Percentiles rank a stretch among this genome's conserved stretches.
Evolutionary conservation across 805 yeast genomes (phyloP).

Genomic region (Saturnispora gosingensis): DNA sequence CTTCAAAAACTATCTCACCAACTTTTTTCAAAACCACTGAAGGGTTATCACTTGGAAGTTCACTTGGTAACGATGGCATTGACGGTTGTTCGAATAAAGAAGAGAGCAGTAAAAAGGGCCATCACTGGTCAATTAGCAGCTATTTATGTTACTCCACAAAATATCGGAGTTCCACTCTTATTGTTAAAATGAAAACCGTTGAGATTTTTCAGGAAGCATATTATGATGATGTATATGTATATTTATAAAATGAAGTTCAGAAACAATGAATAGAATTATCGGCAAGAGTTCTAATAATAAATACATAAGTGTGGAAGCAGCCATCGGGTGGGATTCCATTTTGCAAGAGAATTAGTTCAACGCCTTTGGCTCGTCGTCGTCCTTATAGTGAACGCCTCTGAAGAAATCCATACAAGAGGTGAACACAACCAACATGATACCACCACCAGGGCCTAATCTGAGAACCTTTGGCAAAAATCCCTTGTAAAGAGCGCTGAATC

Average conservation of each 20-base stretch:
- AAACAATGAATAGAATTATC: not conserved
- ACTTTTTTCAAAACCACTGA: conserved; percentile 58
- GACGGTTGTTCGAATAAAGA: not conserved
- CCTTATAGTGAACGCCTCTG: conserved; percentile 41
- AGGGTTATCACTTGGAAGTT: conserved; percentile 23
- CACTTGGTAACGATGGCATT: not conserved
- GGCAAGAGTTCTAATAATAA: not conserved
- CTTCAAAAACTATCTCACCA: conserved; percentile 56
- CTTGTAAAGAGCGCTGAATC: conserved; percentile 82
- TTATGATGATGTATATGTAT: too few relatives aligned
- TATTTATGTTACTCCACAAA: not conserved
- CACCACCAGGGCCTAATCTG: conserved; percentile 99
- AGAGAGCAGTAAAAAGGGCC: not conserved
- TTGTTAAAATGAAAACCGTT: not conserved
- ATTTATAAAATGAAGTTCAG: not conserved
- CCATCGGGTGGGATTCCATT: not conserved
- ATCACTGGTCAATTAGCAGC: not conserved
- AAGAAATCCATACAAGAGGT: conserved; percentile 92
- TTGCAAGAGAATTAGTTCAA: not conserved
- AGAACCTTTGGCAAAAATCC: conserved; percentile 96
- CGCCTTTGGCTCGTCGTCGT: conserved; percentile 9
- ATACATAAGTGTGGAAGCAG: not conserved
- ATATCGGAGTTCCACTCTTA: not conserved
- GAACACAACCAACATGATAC: conserved; percentile 94
- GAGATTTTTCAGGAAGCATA: too few relatives aligned